Percentiles rank a stretch among this genome's conserved stretches.
Evolutionary conservation across 768 basidiomycete genomes (phyloP).

Genomic region (Suillus paluster): DNA sequence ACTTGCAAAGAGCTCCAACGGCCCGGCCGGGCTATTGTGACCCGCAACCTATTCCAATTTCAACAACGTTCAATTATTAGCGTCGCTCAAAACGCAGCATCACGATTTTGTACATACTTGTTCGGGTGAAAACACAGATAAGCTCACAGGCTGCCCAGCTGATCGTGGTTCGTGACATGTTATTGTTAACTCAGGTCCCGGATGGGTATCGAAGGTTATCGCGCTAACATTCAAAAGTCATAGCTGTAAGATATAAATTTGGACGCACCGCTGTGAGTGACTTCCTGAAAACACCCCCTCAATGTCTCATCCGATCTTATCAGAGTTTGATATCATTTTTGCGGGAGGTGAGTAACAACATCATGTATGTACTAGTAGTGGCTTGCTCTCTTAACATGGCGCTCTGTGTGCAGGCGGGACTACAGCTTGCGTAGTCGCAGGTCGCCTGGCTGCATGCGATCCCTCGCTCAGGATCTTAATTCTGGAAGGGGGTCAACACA

Average conservation of each 20-base stretch:
- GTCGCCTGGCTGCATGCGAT: too few relatives aligned
- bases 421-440: too few relatives aligned
- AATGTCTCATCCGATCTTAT: not conserved
- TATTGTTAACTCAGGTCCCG: too few relatives aligned
- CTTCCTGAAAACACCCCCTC: not conserved
- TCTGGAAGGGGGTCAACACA: conserved; percentile 26
- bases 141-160: not conserved
- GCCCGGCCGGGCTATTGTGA: not conserved
- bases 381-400: not conserved
- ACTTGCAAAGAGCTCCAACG: too few relatives aligned
- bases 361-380: too few relatives aligned
- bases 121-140: not conserved
- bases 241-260: not conserved
- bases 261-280: not conserved
- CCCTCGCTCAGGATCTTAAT: too few relatives aligned
- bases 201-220: too few relatives aligned
- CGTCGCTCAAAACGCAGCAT: not conserved
- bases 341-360: not conserved
- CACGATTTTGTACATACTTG: not conserved
- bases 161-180: not conserved
- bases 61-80: too few relatives aligned
- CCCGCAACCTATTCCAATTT: not conserved
- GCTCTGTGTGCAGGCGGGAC: too few relatives aligned
- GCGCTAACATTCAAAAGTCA: too few relatives aligned
- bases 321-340: conserved; percentile 4